Base-by-base conservation (phyloP, 805 yeast genomes). In the Ogataea neopini region DNA sequence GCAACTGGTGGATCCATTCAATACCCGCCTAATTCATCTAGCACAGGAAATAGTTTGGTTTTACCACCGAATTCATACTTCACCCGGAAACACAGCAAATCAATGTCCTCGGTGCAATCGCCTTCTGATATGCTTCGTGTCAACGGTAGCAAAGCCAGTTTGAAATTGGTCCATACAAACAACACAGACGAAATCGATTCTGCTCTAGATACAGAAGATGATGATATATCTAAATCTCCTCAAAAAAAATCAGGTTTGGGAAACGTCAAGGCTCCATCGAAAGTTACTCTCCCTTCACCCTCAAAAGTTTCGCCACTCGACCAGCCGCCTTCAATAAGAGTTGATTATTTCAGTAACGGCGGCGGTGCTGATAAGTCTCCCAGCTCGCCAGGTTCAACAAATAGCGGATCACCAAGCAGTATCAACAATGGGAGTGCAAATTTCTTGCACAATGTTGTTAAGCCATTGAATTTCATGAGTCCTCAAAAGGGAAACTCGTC, bases 31-130 rank as follows among this genome's bases (percentile, higher is more conserved):
- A 33, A 45, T 30, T 38, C 26, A 6, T 20, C 43, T 8, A 13
- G 52, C 1, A n/a, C 29, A 14, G 26, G 15, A 9, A 17, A 43
- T 8, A 39, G 33, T 23, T 4, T 28, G 18, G 30, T 45, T 10
- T 19, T 52, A 13, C 60, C 60, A 5, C 63, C 63, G 28, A 47
- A 40, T 13, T 29, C 56, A 3, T 48, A 40, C 22, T 26, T 49
- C 34, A 48, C 65, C 6, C 59, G 66, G 49, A 61, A 65, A 50
- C 76, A 66, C 62, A 68, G 69, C 39, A 65, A 72, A 44, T 73
- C 80, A 0, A 54, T 75, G 35, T 72, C 80, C 6, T 76, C 75
- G 23, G 71, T 73, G n/a, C 75, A 71, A 46, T 67, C 71, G 26
- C 73, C 70, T 6, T 66, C 71, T 5, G 74, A 71, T 53, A 62